A percentile compares a stretch with the other conserved stretches of the same genome.
Evolutionary conservation across 148 eudicot species (phyloP).

Genomic region (Cornus suecica): DNA sequence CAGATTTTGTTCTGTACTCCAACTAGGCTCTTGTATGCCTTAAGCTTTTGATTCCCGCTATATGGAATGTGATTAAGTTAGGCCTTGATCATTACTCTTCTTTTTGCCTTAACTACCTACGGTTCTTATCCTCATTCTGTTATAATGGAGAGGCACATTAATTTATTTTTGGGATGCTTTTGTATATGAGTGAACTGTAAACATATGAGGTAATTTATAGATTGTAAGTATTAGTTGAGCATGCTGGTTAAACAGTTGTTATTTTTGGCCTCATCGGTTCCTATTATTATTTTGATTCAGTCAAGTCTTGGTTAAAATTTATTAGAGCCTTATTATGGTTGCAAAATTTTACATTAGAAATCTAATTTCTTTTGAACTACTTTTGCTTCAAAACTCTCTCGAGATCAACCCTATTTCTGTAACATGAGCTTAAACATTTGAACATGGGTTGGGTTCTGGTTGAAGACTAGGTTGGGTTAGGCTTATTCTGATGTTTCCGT

Average conservation of each 20-base stretch:
- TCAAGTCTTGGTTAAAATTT: neutral
- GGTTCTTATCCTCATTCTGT: neutral
- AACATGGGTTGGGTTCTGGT: too few relatives aligned
- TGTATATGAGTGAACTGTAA: neutral
- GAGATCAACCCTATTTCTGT: too few relatives aligned
- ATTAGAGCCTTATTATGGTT: neutral
- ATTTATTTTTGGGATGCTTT: too few relatives aligned
- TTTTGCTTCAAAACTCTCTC: too few relatives aligned
- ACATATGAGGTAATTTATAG: too few relatives aligned
- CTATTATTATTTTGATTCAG: neutral
- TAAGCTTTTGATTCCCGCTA: neutral
- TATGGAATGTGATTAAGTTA: neutral
- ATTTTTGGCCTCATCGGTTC: neutral
- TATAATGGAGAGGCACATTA: too few relatives aligned
- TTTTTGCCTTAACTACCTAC: neutral
- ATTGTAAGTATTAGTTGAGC: neutral
- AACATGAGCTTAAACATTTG: too few relatives aligned
- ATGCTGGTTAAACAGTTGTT: too few relatives aligned
- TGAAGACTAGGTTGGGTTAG: too few relatives aligned
- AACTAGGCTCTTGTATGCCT: neutral
- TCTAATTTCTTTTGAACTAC: neutral
- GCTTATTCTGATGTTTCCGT: too few relatives aligned
- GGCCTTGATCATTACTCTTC: neutral
- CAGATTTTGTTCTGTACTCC: too few relatives aligned
- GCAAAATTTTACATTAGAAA: neutral